Evolutionary conservation across 176 grass and related monocot genomes (phyloP), one percentile per base, ranked within the genome.

Genomic region (Themeda triandra): DNA sequence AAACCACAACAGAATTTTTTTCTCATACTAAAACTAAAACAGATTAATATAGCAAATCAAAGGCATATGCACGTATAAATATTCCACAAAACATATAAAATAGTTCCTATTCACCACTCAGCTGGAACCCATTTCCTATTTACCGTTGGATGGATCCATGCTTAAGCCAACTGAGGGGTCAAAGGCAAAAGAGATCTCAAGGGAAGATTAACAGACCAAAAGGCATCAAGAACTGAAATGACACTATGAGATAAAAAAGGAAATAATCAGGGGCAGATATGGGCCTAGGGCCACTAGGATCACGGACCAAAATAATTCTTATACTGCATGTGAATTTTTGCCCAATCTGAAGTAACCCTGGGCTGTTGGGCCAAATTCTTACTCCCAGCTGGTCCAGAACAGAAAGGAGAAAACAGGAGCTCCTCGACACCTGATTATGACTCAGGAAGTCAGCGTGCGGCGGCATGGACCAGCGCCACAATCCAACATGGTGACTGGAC

Each of bases 81-180:
- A 64, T 81, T 83, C 9, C 78, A n/a, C 17, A 76, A 82, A 83
- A 46, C 58, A 75, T 10, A 80, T 9, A 35, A 68, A 68, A 85
- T 13, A 76, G 65, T 51, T 33, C 29, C 29, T 35, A 17, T 51
- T 67, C 21, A 49, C 11, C 24, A 29, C 3, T 11, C 8, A 9
- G 23, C 65, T 65, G 41, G 51, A 42, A 79, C 2, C 15, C 24
- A 44, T 46, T 45, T 31, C 77, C 77, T 23, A 32, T 80, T 32
- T 81, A 54, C 4, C 41, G 32, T 19, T 66, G 42, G 29, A 67
- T 80, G 63, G 29, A 7, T 64, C 41, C 63, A 68, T 35, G 17
- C 72, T 53, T 53, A 67, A 49, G 44, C 21, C 24, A 66, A 2
- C 12, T 28, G 10, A 68, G 28, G n/a, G 42, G 78, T 45, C 24